phyloP scores from a whole-genome alignment of 345 rosid genomes.

The Eucalyptus coolabah region DNA sequence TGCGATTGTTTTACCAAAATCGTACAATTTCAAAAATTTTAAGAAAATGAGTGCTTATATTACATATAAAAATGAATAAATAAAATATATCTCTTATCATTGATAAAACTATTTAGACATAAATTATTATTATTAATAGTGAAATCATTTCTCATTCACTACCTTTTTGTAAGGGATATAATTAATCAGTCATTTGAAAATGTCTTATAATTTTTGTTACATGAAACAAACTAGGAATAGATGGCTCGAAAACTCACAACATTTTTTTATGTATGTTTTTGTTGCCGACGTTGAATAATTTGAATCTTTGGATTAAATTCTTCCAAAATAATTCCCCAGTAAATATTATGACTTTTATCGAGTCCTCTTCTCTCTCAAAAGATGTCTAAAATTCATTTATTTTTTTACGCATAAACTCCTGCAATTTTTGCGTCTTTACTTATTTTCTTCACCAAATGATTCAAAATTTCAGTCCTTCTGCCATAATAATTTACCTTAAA shows the following conservation, averaged over 20 bases:
- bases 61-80: neutral
- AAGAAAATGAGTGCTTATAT: neutral
- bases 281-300: neutral
- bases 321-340: neutral
- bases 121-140: neutral
- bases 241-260: neutral
- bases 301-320: neutral
- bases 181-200: no score
- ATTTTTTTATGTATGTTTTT: neutral
- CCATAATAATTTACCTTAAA: neutral
- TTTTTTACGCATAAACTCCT: neutral
- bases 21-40: neutral
- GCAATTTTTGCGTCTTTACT: rapidly evolving
- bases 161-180: neutral
- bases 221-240: neutral
- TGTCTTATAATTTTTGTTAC: neutral
- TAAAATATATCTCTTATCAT: neutral
- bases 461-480: neutral
- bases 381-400: neutral
- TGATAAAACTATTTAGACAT: neutral
- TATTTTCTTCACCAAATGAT: neutral
- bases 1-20: neutral
- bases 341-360: neutral
- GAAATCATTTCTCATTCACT: neutral
- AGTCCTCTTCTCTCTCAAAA: neutral